phyloP scores from a whole-genome alignment of 345 rosid genomes.

The Eucalyptus pauciflora region DNA sequence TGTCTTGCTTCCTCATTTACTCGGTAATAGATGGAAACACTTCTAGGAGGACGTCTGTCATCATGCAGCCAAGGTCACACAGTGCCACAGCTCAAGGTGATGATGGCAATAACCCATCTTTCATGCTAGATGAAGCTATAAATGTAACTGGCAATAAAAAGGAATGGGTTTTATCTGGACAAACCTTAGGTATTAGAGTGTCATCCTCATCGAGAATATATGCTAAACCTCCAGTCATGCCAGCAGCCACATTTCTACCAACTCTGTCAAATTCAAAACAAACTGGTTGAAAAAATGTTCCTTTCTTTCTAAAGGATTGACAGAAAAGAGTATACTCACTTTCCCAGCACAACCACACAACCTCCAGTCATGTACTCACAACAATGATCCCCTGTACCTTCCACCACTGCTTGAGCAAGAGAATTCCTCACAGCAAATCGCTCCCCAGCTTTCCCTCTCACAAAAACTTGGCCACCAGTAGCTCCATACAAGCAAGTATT shows the following conservation, averaged over 20 bases:
- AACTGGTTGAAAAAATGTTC: background rate
- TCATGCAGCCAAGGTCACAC: background rate
- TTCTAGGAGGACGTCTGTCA: background rate
- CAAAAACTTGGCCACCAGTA: slow-evolving; percentile 92
- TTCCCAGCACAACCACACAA: slow-evolving; percentile 89
- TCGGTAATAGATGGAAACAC: background rate
- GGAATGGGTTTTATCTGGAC: background rate
- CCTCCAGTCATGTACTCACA: slow-evolving; percentile 99
- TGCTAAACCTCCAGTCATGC: slow-evolving; percentile 98
- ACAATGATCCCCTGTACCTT: slow-evolving; percentile 97
- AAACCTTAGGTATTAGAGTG: slow-evolving; percentile 82
- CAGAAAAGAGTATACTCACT: slow-evolving; percentile 41
- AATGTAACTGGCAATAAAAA: background rate
- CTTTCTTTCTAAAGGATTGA: background rate
- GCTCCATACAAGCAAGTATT: slow-evolving; percentile 98
- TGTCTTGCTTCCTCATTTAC: background rate
- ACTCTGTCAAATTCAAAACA: slow-evolving; percentile 40
- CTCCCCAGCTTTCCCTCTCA: slow-evolving; percentile 97
- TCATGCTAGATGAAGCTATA: background rate
- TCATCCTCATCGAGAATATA: slow-evolving; percentile 90
- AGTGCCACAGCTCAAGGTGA: background rate
- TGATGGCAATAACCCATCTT: background rate
- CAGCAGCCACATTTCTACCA: slow-evolving; percentile 99
- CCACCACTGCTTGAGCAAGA: slow-evolving; percentile 95
- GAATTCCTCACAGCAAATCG: slow-evolving; percentile 98